Evolutionary conservation across 192 early-diverging fungal species (phyloP), one percentile per base, ranked within the genome.

Genomic region (Chytriomyces confervae): DNA sequence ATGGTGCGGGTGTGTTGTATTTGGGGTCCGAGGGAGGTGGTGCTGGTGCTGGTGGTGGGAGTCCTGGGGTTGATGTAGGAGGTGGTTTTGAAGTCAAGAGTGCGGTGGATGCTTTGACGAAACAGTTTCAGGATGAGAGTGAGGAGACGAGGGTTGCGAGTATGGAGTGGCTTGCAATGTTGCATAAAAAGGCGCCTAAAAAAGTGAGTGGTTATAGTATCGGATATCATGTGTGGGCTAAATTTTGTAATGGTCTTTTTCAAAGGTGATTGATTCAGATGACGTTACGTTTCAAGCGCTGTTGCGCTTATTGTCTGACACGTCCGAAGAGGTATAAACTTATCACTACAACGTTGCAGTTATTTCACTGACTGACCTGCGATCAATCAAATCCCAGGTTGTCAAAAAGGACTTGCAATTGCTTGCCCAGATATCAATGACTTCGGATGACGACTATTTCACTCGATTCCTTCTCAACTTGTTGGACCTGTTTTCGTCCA

Each of bases 101-200:
- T 1, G 94, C 95, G 0, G 93, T 98, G 7, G 90, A 90, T 29
- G 89, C 93, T 0, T 69, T 99, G 6, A 92, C 92, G 57, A 77
- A 87, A 11, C 92, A 93, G 70, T 92, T 94, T 67, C 83, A 91
- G 71, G 93, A 98, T 80, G 93, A 95, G 69, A 91, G 94, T 69
- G 97, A 98, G 80, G 94, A 96, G 69, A 97, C 98, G 0, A 87
- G 97, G 46, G 88, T 96, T 5, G 93, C 95, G 0, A 92, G 93
- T 46, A 84, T 99, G 79, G 96, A 97, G 47, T 99, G 98, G 98
- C 84, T 99, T 10, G 79, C 96, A n/a, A 95, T 98, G 91, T 82
- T 99, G 50, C 97, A 99, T 77, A 93, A 91, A 63, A 96, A 97
- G 73, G 92, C 95, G 7, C 96, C 97, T 0, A 90, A 89, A 61